Conservation (phyloP, 2,329 filamentous ascomycete genomes). For the Aspergillus pseudotamarii region DNA sequence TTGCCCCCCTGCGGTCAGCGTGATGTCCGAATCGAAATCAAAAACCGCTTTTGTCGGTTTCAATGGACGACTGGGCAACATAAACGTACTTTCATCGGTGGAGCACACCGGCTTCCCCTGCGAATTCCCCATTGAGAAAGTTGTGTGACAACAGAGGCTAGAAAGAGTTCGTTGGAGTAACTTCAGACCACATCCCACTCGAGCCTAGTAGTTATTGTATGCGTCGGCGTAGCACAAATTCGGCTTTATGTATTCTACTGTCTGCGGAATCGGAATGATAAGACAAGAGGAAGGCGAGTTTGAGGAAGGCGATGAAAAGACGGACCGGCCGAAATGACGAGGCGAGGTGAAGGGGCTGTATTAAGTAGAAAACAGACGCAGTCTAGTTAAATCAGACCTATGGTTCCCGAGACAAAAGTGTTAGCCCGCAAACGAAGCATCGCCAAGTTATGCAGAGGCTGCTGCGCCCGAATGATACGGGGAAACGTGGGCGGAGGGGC, state of each 20-base stretch:
- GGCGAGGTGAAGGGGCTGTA: slow-evolving; percentile 12
- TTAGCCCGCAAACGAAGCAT: slow-evolving; percentile 19
- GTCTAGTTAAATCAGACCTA: slow-evolving; percentile 19
- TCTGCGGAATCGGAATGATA: background rate
- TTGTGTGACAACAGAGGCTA: slow-evolving; percentile 22
- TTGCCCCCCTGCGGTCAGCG: slow-evolving; percentile 21
- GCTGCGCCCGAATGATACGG: slow-evolving; percentile 13
- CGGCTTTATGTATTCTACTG: background rate
- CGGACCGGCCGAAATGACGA: slow-evolving; percentile 5
- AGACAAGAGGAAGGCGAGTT: background rate
- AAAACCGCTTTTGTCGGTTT: background rate
- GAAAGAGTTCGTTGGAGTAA: slow-evolving; percentile 24
- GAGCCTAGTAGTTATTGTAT: slow-evolving; percentile 1
- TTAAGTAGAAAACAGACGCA: slow-evolving; percentile 9
- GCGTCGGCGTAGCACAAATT: slow-evolving; percentile 2
- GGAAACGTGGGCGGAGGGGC: slow-evolving; percentile 25
- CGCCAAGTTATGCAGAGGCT: slow-evolving; percentile 7
- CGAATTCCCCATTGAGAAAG: slow-evolving; percentile 78
- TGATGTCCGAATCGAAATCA: background rate
- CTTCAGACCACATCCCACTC: slow-evolving; percentile 28
- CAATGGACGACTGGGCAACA: background rate
- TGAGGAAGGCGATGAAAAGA: background rate
- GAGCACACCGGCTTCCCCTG: slow-evolving; percentile 92
- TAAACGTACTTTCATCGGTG: slow-evolving; percentile 81
- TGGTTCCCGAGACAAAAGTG: slow-evolving; percentile 10